Evolutionary conservation across 139 green algal species (phyloP), one percentile per base, ranked within the genome.

Genomic region (Nannochloris sp.): DNA sequence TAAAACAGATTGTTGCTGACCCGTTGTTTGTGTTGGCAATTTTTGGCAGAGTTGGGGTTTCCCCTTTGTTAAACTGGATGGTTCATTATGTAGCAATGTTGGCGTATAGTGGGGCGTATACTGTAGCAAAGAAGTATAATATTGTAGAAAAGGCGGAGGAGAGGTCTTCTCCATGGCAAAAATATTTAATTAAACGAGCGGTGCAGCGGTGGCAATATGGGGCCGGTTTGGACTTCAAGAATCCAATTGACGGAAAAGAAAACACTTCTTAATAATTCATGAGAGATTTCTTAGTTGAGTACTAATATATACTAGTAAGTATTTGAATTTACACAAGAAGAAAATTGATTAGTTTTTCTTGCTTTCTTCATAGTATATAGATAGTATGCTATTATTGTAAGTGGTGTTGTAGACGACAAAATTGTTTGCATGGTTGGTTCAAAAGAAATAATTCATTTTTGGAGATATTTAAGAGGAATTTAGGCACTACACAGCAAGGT

Each of bases 11-110:
- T 47, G 45, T 64, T 29, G 51, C 45, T 1, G 80, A 92, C 51
- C 83, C 87, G 0, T 29, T 65, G 5, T 85, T 86, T 56, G 76
- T 91, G 7, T 84, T 83, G 0, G 37, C 72, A 10, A 87, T 94
- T 31, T 57, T 91, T 8, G 24, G 29, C 9, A 67, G 78, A 7
- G 78, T 90, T 32, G 84, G 85, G 6, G 70, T 67, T 0, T 45
- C 33, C 0, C 61, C 86, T 6, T 64, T 92, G 39, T 38, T 47
- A 9, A 75, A 90, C 67, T 93, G 83, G 83, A 29, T 83, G 47
- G 34, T 61, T 42, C 86, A 93, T 63, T 83, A 89, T 12, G 37
- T 37, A 1, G 70, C 39, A 19, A 70, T 93, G 9, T 80, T 57
- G 0, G 44, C 56, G 0, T 92, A 85, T 74, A 81, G 75, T 0